Percentiles rank a stretch among this genome's conserved stretches.
phyloP scores from a whole-genome alignment of 495 filamentous ascomycete genomes.

The Terfezia boudieri region DNA sequence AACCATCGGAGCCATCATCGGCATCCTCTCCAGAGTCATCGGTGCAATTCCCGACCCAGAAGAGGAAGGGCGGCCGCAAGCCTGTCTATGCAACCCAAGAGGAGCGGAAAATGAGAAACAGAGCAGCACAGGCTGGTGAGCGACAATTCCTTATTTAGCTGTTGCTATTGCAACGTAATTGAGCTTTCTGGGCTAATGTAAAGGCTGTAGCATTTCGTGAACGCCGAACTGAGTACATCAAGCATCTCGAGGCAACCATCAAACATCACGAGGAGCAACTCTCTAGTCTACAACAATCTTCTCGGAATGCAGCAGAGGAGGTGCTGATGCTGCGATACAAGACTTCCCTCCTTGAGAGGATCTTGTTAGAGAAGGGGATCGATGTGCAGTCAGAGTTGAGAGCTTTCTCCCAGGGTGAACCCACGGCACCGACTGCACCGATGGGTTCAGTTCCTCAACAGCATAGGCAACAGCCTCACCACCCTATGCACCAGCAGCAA shows the following conservation, averaged over 20 bases:
- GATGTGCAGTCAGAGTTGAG: slow-evolving; percentile 92
- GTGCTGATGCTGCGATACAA: slow-evolving; percentile 97
- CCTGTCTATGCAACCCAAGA: slow-evolving; percentile 97
- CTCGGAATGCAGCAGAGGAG: slow-evolving; percentile 86
- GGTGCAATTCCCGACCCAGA: slow-evolving; percentile 29
- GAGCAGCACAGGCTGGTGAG: slow-evolving; percentile 71
- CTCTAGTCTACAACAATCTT: slow-evolving; percentile 75
- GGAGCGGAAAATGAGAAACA: slow-evolving; percentile 91
- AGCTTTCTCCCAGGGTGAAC: slow-evolving; percentile 33
- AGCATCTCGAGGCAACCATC: slow-evolving; percentile 92
- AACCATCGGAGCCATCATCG: slow-evolving; percentile 16
- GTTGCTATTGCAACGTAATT: neutral
- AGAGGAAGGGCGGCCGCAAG: slow-evolving; percentile 92
- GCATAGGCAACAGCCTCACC: slow-evolving; percentile 24
- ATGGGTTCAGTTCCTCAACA: slow-evolving; percentile 16
- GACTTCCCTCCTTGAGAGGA: slow-evolving; percentile 86
- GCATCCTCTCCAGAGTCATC: slow-evolving; percentile 16
- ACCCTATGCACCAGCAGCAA: slow-evolving; percentile 5
- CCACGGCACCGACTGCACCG: slow-evolving; percentile 15
- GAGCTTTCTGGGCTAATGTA: neutral
- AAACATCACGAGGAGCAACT: slow-evolving; percentile 90
- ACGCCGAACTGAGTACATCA: slow-evolving; percentile 94
- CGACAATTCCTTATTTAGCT: slow-evolving; percentile 2
- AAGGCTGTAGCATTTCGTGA: slow-evolving; percentile 50
- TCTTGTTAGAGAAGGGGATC: slow-evolving; percentile 91